Base-by-base conservation (phyloP, 176 grass and related monocot species). In the Melocanna baccifera region DNA sequence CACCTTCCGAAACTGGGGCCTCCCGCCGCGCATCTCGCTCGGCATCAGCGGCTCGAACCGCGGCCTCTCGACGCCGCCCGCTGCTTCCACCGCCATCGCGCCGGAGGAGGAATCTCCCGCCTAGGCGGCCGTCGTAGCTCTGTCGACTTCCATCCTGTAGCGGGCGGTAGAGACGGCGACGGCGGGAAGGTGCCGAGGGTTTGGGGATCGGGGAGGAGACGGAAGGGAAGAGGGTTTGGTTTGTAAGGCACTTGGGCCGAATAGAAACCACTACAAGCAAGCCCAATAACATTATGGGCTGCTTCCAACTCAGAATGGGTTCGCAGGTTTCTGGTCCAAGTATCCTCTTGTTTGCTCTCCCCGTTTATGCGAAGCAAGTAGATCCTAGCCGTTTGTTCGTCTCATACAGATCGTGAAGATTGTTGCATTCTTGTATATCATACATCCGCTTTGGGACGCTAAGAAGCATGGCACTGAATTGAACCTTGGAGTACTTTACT, bases 1-100 rank as follows among this genome's bases (percentile, higher is more conserved):
- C 40, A 95, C 68, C 87, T 95, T 95, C 39, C 93, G 87, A 63
- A 84, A 88, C 74, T 95, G 85, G 12, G 84, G 22, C 84, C 78
- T 90, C 53, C 91, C 82, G 43, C 87, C 88, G 14, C 81, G 69
- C 91, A 90, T 92, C 78, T 94, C 90, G 76, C 91, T 88, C 78
- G 93, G 90, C 80, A 75, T 88, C 88, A 92, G 56, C 25, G 82
- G 78, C 45, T 71, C 61, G 64, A 94, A 94, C 12, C 36, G 85
- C 25, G 93, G 93, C 57, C 62, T 84, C 77, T 75, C n/a, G 19
- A 73, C 69, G 77, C 12, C 70, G 62, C 77, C 76, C 18, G 59
- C 59, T 18, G 83, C 62, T 18, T 85, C 47, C 41, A 73, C 77
- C 28, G 67, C 70, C 85, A 80, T 73, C 28, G 34, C 76, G 37